Percentiles rank a stretch among this genome's conserved stretches.
Evolutionary conservation across 2,329 filamentous ascomycete genomes (phyloP).

Genomic region (Diaporthe eres): DNA sequence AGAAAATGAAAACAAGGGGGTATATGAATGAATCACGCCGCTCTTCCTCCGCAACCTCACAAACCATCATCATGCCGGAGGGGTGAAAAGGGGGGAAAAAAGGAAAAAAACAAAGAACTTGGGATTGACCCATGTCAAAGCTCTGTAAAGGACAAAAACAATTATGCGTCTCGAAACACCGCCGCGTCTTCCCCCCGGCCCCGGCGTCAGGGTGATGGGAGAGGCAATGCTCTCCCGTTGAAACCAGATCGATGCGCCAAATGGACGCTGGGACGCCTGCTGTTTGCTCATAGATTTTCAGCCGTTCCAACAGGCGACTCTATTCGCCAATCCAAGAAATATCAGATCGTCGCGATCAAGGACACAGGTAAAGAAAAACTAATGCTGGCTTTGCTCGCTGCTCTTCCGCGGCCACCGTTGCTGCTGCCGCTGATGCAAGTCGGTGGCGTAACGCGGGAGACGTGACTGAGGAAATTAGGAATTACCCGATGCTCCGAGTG

Average conservation of each 20-base stretch:
- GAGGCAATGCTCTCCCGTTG: neutral
- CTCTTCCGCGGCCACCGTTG: neutral
- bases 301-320: neutral
- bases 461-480: constrained; percentile 29
- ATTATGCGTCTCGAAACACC: constrained; percentile 17
- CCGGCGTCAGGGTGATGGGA: neutral
- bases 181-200: neutral
- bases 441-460: constrained; percentile 14
- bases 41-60: constrained; percentile 28
- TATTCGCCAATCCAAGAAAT: constrained; percentile 25
- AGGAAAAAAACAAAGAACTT: neutral
- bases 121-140: neutral
- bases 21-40: constrained; percentile 33
- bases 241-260: constrained; percentile 5
- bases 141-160: constrained; percentile 21
- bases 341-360: constrained; percentile 3
- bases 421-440: constrained; percentile 23
- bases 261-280: neutral
- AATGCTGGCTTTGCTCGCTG: constrained; percentile 18
- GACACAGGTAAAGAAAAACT: neutral
- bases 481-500: constrained; percentile 24
- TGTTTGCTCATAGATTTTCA: constrained; percentile 14
- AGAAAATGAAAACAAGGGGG: constrained; percentile 32
- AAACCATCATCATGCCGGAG: constrained; percentile 7
- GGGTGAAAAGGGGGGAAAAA: neutral